Evolutionary conservation across 768 basidiomycete genomes (phyloP).

Genomic region (Psilocybe cubensis): DNA sequence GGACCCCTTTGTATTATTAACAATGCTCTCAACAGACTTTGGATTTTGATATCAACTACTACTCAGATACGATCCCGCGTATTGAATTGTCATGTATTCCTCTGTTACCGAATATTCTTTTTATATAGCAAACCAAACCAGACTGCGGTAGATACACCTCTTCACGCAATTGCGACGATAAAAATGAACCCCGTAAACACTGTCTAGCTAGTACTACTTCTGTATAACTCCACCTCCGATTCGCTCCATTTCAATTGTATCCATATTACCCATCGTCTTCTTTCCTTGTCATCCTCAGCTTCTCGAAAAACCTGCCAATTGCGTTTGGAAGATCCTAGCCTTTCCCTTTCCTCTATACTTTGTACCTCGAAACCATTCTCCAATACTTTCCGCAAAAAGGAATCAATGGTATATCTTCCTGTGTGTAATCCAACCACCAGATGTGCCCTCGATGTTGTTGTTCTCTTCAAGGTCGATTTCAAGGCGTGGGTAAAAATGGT

Average conservation of each 20-base stretch:
- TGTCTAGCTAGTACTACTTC: neutral
- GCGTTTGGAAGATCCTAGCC: conserved; percentile 39
- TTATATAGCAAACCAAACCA: conserved; percentile 5
- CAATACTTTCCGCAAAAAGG: conserved; percentile 51
- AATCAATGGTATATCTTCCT: conserved; percentile 70
- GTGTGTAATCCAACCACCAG: conserved; percentile 80
- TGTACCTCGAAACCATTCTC: conserved; percentile 49
- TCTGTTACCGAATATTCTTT: neutral
- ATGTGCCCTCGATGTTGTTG: conserved; percentile 52
- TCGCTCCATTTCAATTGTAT: conserved; percentile 54
- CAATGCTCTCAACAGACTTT: neutral
- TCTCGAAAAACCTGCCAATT: conserved; percentile 57
- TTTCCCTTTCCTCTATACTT: conserved; percentile 50
- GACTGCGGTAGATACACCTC: neutral
- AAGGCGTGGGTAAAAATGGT: conserved; percentile 56
- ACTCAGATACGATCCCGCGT: neutral
- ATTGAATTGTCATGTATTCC: neutral
- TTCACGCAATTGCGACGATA: neutral
- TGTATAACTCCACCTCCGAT: conserved; percentile 17
- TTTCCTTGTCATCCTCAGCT: conserved; percentile 66
- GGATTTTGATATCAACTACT: neutral
- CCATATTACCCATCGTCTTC: conserved; percentile 76
- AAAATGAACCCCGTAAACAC: conserved; percentile 6
- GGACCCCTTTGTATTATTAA: conserved; percentile 3
- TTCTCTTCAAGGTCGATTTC: conserved; percentile 45